Base-by-base conservation (phyloP, 2,329 filamentous ascomycete species). In the Cytospora piceae region DNA sequence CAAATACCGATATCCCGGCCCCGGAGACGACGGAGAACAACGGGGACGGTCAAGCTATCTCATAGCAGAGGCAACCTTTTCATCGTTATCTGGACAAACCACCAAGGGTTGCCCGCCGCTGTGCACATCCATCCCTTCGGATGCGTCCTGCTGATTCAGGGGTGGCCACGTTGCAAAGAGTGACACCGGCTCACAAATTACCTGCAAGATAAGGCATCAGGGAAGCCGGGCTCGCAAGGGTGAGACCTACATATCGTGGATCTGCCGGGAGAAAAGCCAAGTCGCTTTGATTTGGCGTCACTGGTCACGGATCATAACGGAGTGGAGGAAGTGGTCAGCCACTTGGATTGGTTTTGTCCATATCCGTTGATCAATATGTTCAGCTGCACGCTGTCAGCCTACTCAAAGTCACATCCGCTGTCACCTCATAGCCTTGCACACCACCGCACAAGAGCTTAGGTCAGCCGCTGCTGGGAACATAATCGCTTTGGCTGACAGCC, bases 231-330 rank as follows among this genome's bases (percentile, higher is more conserved):
- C 37, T 39, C 12, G 9, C 12, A 39, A 34, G 37, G 12, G 15
- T 11, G 14, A 39, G 52, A 62, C 53, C 60, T 49, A 34, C 37
- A 20, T 24, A 27, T 24, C 27, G 37, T 15, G 5, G 39, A 12
- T n/a, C 7, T 17, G 39, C 39, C 39, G 20, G 27, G 14, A n/a
- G 29, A 7, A 24, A 55, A 52, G 29, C 14, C 14, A 17, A 20
- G 34, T 62, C 29, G 37, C 60, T 62, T 56, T 9, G 29, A 46
- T 62, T 52, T 46, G 14, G 27, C 51, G 14, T 15, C 34, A 37
- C 34, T 1, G 7, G 14, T 37, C 34, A 15, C 12, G 6, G 17
- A 12, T 15, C 37, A 3, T 17, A 5, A 39, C 4, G 12, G 14
- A 17, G 12, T 17, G 20, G n/a, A 31, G 12, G 17, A 42, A 17